Conservation (phyloP, 2,329 filamentous ascomycete genomes). For the Tolypocladium guangdongense region DNA sequence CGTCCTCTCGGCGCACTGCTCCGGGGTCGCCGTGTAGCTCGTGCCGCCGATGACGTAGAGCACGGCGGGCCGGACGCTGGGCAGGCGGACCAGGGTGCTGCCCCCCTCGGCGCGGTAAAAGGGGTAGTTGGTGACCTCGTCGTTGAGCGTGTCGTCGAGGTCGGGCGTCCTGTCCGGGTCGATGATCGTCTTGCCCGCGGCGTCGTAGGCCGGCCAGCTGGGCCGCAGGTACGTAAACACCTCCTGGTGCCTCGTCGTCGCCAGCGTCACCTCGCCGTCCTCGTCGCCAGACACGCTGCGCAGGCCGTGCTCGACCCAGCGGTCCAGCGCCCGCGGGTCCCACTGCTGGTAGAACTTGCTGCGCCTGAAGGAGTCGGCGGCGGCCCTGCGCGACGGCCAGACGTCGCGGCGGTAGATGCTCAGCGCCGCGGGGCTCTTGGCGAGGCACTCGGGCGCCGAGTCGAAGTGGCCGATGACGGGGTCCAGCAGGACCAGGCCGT, state of each 20-base stretch:
- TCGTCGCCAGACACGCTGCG: slow-evolving; percentile 40
- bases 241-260: slow-evolving; percentile 72
- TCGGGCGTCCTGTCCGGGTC: slow-evolving; percentile 33
- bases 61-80: slow-evolving; percentile 49
- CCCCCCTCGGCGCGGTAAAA: slow-evolving; percentile 59
- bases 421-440: slow-evolving; percentile 36
- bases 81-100: slow-evolving; percentile 44
- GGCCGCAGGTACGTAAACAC: slow-evolving; percentile 67
- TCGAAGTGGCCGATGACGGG: slow-evolving; percentile 56
- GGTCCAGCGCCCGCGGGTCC: slow-evolving; percentile 68
- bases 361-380: slow-evolving; percentile 53
- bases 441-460: slow-evolving; percentile 22
- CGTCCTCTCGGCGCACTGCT: slow-evolving; percentile 47
- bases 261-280: slow-evolving; percentile 51
- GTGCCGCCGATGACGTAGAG: slow-evolving; percentile 58
- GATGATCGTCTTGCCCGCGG: slow-evolving; percentile 25
- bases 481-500: slow-evolving; percentile 68
- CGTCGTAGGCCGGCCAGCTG: slow-evolving; percentile 34
- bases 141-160: slow-evolving; percentile 27
- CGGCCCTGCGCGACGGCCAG: slow-evolving; percentile 68
- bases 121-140: slow-evolving; percentile 29
- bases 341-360: slow-evolving; percentile 66
- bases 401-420: slow-evolving; percentile 65
- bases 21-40: slow-evolving; percentile 43
- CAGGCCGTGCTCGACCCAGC: slow-evolving; percentile 54